phyloP scores from a whole-genome alignment of 163 green algal genomes.

The Scenedesmus sp. region DNA sequence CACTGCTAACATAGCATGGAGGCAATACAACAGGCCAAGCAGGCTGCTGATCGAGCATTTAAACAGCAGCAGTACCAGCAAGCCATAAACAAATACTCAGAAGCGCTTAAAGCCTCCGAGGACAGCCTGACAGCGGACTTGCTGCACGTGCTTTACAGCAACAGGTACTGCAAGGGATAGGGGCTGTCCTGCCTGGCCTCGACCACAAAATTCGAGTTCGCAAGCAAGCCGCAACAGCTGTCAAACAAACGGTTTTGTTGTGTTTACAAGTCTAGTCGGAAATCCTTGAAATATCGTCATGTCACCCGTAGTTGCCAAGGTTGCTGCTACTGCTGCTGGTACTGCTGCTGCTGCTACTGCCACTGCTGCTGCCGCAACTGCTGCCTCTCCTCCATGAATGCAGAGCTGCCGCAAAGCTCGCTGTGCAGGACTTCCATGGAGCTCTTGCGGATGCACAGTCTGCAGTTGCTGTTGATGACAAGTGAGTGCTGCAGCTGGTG shows the following conservation, averaged over 20 bases:
- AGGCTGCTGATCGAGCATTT: background rate
- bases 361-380: background rate
- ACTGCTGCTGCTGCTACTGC: background rate
- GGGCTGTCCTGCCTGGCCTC: background rate
- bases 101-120: background rate
- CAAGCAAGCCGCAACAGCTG: background rate
- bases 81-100: background rate
- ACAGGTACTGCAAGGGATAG: constrained; percentile 15
- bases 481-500: constrained; percentile 16
- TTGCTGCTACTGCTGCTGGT: no score
- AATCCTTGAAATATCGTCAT: no score
- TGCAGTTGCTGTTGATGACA: constrained; percentile 35
- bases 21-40: background rate
- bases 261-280: no score
- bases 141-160: constrained; percentile 36
- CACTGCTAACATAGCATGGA: background rate
- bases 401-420: constrained; percentile 34
- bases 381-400: background rate
- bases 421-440: constrained; percentile 6
- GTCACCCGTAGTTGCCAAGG: no score
- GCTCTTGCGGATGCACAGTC: constrained; percentile 39
- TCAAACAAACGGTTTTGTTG: background rate
- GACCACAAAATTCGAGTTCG: background rate
- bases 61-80: background rate
- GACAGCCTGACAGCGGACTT: background rate